Base-by-base conservation (phyloP, 2,329 filamentous ascomycete species). In the Penicillium sp. region DNA sequence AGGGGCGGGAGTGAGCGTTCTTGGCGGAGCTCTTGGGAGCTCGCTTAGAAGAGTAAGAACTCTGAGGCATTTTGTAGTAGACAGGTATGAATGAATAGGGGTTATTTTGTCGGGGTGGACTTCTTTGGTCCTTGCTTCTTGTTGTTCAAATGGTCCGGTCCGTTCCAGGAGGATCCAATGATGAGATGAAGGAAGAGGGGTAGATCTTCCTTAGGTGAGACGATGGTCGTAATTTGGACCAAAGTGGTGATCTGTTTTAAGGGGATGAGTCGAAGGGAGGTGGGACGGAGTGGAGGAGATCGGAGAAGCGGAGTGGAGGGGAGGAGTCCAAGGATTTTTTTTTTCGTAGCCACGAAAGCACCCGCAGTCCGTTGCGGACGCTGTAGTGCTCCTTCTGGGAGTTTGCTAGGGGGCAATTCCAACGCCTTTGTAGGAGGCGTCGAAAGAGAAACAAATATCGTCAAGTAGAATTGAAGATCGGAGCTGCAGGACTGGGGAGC, bases 401-500 rank as follows among this genome's bases (percentile, higher is more conserved):
- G 68, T 71, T 73, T 72, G 71, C 70, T 71, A 61, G 60, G 72
- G 75, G 73, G 75, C 84, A 87, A 86, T 87, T 88, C 84, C 82
- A 86, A 89, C 86, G 72, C 69, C 50, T 67, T 54, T 58, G 61
- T 62, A 61, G 53, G 64, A 64, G 62, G 73, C 75, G 77, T 77
- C 77, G 75, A 78, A 80, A 80, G 77, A 79, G 78, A 61, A 72
- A 83, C 86, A 77, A 74, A 82, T 81, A 80, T 78, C 75, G 77
- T 79, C 76, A 73, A 77, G 75, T 77, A 70, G 71, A 76, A 80
- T 84, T 81, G 79, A 76, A 78, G 79, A 82, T 91, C 88, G 86
- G 88, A 89, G 88, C 89, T 91, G 89, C 86, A 86, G 88, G 89
- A 91, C 90, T 92, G 85, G 87, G 84, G 84, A 84, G 85, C 84